Evolutionary conservation across 2,329 filamentous ascomycete species (phyloP).

Genomic region (Penicillium olsonii): DNA sequence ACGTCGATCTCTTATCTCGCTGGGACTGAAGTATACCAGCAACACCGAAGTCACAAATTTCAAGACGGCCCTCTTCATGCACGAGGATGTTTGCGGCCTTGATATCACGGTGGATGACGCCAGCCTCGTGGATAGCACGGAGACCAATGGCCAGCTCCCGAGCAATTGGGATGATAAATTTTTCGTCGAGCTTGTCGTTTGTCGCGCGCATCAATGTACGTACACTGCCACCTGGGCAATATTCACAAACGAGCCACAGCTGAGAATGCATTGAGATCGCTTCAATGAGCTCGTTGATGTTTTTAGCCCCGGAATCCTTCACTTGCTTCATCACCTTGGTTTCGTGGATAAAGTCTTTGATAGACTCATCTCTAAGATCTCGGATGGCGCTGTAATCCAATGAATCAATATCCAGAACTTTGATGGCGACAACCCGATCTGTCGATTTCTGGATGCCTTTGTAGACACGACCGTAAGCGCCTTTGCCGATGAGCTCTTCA

Average conservation of each 20-base stretch:
- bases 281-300: constrained; percentile 66
- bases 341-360: constrained; percentile 61
- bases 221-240: constrained; percentile 67
- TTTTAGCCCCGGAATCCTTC: constrained; percentile 62
- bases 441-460: constrained; percentile 47
- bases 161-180: constrained; percentile 64
- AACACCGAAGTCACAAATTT: constrained; percentile 68
- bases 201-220: constrained; percentile 59
- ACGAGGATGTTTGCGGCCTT: constrained; percentile 67
- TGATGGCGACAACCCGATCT: constrained; percentile 51
- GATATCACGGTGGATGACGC: constrained; percentile 66
- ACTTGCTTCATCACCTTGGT: constrained; percentile 64
- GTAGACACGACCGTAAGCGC: constrained; percentile 54
- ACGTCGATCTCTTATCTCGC: constrained; percentile 62
- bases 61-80: constrained; percentile 62
- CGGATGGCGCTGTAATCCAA: constrained; percentile 49
- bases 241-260: constrained; percentile 67
- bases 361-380: constrained; percentile 51
- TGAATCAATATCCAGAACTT: constrained; percentile 53
- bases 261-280: constrained; percentile 65
- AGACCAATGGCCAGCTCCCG: constrained; percentile 64
- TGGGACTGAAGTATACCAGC: constrained; percentile 63
- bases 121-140: constrained; percentile 65
- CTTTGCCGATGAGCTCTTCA: constrained; percentile 54
- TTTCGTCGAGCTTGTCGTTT: constrained; percentile 56